phyloP scores from a whole-genome alignment of 148 eudicot species.

The Rhododendron vialii region DNA sequence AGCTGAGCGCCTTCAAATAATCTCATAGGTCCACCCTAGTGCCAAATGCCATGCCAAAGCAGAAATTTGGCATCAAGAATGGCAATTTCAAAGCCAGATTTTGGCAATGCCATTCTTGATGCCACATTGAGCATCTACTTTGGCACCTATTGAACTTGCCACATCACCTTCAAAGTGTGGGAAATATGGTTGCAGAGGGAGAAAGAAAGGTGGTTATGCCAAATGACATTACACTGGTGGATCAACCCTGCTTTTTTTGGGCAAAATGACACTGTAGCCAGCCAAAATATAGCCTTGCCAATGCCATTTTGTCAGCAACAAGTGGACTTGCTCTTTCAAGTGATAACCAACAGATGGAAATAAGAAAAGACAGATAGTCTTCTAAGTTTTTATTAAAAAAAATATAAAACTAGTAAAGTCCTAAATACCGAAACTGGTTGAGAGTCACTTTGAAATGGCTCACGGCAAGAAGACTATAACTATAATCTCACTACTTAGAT shows the following conservation, averaged over 20 bases:
- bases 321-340: background rate
- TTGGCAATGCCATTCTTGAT: background rate
- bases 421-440: background rate
- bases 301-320: background rate
- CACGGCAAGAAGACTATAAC: background rate
- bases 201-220: background rate
- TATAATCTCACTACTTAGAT: background rate
- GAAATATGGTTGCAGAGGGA: too few relatives aligned
- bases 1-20: background rate
- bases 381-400: background rate
- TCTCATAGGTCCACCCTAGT: background rate
- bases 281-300: background rate
- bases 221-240: background rate
- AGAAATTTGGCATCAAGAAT: background rate
- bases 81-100: background rate
- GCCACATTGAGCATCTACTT: background rate
- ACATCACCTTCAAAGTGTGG: background rate
- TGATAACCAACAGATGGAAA: background rate
- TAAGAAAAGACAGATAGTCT: background rate
- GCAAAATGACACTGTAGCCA: background rate
- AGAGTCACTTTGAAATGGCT: constrained; percentile 1
- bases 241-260: background rate
- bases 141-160: background rate
- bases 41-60: background rate
- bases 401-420: background rate